Evolutionary conservation across 345 rosid genomes (phyloP).

Genomic region (Bruguiera sexangula): DNA sequence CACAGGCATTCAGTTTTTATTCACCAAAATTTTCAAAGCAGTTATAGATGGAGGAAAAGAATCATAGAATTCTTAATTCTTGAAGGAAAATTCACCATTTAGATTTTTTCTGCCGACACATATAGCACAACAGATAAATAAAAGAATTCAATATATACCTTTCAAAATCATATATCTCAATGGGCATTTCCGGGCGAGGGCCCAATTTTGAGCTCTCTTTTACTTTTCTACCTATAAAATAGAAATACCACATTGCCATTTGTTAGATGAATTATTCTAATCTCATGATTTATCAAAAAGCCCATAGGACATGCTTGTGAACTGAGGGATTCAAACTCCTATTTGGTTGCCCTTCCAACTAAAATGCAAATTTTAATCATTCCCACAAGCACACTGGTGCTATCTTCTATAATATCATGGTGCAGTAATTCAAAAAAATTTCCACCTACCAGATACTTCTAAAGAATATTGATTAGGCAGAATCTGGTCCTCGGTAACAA

Average conservation of each 20-base stretch:
- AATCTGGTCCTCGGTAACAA: conserved; percentile 66
- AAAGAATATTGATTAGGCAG: conserved; percentile 70
- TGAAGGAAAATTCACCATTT: neutral
- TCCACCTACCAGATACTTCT: conserved; percentile 53
- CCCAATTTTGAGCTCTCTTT: conserved; percentile 80
- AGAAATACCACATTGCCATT: neutral
- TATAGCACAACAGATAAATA: neutral
- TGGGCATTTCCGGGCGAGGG: conserved; percentile 87
- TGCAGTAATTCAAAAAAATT: conserved; percentile 12
- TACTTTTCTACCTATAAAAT: conserved; percentile 52
- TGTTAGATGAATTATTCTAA: neutral
- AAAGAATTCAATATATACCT: conserved; percentile 38
- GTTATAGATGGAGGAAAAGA: neutral
- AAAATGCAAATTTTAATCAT: neutral
- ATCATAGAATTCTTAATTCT: neutral
- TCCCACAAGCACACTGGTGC: neutral
- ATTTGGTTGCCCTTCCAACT: neutral
- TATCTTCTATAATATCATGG: neutral
- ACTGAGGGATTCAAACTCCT: neutral
- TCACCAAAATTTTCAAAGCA: conserved; percentile 13
- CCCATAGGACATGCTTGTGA: conserved; percentile 2
- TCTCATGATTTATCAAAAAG: neutral
- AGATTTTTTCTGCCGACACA: neutral
- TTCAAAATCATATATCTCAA: conserved; percentile 93
- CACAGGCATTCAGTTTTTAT: conserved; percentile 14